These are phyloP conservation scores for Asterophora parasitica DNA, from an alignment of 768 basidiomycete species.

Conservation along the genomic window DNA sequence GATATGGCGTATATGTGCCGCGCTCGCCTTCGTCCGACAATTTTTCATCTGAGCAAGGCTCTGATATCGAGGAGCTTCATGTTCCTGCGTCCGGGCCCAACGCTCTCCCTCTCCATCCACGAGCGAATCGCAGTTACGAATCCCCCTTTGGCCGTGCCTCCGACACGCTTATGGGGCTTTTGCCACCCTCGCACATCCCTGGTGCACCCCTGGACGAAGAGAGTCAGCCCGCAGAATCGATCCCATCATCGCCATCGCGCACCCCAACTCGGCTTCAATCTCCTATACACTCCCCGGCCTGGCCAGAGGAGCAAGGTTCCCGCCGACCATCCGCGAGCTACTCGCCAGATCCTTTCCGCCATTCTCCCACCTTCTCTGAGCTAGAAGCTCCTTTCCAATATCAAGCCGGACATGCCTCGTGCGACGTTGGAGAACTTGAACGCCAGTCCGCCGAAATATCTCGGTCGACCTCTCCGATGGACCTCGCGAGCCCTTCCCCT, in stretches of 20 bases:
- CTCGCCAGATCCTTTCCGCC: conserved; percentile 1
- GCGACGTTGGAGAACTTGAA: conserved; percentile 1
- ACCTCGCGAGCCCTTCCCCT: conserved; percentile 38
- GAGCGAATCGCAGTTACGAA: conserved; percentile 6
- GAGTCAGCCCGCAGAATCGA: neutral
- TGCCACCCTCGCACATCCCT: conserved; percentile 25
- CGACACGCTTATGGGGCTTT: conserved; percentile 26
- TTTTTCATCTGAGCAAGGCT: conserved; percentile 34
- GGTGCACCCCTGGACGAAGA: neutral
- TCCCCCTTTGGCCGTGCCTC: conserved; percentile 23
- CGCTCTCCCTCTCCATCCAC: conserved; percentile 20
- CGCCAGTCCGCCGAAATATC: conserved; percentile 17
- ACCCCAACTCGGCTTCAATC: conserved; percentile 3
- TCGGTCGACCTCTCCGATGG: conserved; percentile 45
- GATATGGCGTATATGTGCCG: conserved; percentile 55
- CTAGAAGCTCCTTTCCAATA: neutral
- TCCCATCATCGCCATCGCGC: neutral
- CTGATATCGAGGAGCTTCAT: conserved; percentile 47
- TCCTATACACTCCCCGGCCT: conserved; percentile 9
- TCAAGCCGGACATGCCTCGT: neutral
- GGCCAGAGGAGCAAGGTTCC: neutral
- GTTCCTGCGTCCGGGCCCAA: conserved; percentile 28
- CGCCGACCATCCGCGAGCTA: neutral
- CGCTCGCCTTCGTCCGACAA: conserved; percentile 44
- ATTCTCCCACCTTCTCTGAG: conserved; percentile 3